A percentile compares a stretch with the other conserved stretches of the same genome.
These are phyloP conservation scores for Chalciporus sphaerocephalus DNA, from an alignment of 768 basidiomycete species.

Conservation along the genomic window DNA sequence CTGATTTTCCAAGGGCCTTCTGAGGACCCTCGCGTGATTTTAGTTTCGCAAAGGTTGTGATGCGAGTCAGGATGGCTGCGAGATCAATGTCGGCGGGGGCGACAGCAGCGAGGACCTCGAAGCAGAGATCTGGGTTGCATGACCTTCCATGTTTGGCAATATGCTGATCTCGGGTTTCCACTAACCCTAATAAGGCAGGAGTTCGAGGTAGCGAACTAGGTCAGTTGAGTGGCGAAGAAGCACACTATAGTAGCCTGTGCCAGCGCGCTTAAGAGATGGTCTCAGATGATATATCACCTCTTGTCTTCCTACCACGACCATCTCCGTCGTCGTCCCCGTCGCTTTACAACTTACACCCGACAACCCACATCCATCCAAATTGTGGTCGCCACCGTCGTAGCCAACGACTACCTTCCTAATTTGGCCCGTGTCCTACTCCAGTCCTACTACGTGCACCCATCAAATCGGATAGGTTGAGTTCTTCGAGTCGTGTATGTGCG, in stretches of 20 bases:
- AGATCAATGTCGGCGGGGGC: background rate
- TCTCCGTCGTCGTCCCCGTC: background rate
- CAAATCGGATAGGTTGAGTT: background rate
- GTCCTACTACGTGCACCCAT: background rate
- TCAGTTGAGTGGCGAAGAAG: background rate
- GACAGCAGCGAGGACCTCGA: background rate
- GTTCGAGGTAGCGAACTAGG: slow-evolving; percentile 7
- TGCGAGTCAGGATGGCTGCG: slow-evolving; percentile 33
- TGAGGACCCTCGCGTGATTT: slow-evolving; percentile 42
- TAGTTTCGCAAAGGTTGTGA: slow-evolving; percentile 43
- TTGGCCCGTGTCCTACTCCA: background rate
- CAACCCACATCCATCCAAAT: background rate
- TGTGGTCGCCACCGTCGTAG: background rate
- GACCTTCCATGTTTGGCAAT: background rate
- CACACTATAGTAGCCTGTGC: background rate
- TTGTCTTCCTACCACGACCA: slow-evolving; percentile 11
- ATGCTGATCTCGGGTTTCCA: background rate
- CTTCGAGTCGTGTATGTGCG: slow-evolving; percentile 2
- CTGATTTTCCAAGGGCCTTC: slow-evolving; percentile 36
- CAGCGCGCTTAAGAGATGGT: slow-evolving; percentile 7
- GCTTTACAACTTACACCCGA: background rate
- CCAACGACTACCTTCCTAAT: slow-evolving; percentile 13
- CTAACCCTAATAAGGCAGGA: background rate
- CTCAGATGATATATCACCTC: background rate
- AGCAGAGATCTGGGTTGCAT: background rate